A percentile compares a stretch with the other conserved stretches of the same genome.
phyloP scores from a whole-genome alignment of 176 grass and related monocot species.

The Themeda triandra region DNA sequence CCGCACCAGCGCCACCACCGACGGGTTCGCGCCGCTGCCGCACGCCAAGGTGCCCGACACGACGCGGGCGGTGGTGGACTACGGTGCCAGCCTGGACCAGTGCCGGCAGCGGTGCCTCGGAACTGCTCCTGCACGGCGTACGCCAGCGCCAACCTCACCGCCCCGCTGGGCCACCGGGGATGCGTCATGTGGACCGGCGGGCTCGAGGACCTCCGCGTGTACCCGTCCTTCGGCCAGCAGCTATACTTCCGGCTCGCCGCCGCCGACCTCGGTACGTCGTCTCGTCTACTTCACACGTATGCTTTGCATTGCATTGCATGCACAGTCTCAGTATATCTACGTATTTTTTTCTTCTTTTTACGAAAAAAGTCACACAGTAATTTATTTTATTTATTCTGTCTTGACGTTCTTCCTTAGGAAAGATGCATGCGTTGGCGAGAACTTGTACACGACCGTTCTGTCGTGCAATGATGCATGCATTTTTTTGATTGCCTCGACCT shows the following conservation, averaged over 20 bases:
- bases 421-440: neutral
- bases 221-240: conserved; percentile 40
- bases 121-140: conserved; percentile 71
- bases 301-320: neutral
- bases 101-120: conserved; percentile 42
- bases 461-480: neutral
- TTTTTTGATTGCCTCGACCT: no score
- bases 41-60: conserved; percentile 62
- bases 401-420: neutral
- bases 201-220: conserved; percentile 42
- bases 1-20: neutral
- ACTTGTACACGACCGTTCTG: neutral
- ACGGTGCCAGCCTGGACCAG: neutral
- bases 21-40: conserved; percentile 41
- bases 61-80: conserved; percentile 20
- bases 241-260: conserved; percentile 58
- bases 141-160: conserved; percentile 41
- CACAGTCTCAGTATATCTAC: neutral
- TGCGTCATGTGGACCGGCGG: conserved; percentile 61
- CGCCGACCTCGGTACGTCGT: conserved; percentile 50
- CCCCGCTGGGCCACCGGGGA: conserved; percentile 21
- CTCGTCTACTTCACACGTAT: neutral
- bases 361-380: neutral
- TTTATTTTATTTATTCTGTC: neutral
- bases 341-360: neutral